Evolutionary conservation across 129 eudicot genomes (phyloP).

Genomic region (Saposhnikovia divaricata): DNA sequence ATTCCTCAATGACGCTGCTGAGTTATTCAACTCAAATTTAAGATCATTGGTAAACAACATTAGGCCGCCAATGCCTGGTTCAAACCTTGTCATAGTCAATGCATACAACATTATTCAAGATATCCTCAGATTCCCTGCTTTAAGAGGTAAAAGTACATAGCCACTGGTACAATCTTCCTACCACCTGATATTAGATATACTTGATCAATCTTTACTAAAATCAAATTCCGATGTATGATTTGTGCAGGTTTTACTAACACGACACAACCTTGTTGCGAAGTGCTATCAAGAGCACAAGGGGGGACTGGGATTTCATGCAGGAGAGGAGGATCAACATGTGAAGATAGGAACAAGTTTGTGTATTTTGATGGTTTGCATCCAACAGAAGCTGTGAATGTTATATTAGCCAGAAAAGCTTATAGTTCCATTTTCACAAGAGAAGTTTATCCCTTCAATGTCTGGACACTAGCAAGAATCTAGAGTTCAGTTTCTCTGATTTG

Average conservation of each 20-base stretch:
- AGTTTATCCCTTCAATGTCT: conserved; percentile 42
- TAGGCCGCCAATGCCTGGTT: conserved; percentile 32
- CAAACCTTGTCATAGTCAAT: conserved; percentile 31
- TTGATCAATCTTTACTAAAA: neutral
- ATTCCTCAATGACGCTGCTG: conserved; percentile 24
- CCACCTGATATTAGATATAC: neutral
- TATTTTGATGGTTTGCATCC: conserved; percentile 56
- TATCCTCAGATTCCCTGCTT: conserved; percentile 24
- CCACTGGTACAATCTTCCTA: neutral
- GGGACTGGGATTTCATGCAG: conserved; percentile 29
- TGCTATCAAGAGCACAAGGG: neutral
- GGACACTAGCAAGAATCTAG: conserved; percentile 12
- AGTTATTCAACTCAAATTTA: conserved; percentile 24
- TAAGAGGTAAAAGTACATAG: conserved; percentile 20
- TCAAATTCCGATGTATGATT: neutral
- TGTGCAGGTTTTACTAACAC: conserved; percentile 29
- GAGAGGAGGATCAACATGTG: conserved; percentile 38
- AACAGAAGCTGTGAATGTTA: conserved; percentile 41
- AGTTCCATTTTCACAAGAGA: conserved; percentile 19
- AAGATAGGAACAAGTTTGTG: conserved; percentile 18
- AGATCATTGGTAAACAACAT: conserved; percentile 25
- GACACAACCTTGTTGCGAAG: conserved; percentile 37
- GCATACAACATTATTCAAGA: conserved; percentile 39
- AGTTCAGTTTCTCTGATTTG: neutral
- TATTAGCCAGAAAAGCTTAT: conserved; percentile 33